Evolutionary conservation across 2,329 filamentous ascomycete species (phyloP), one percentile per base, ranked within the genome.

Genomic region (Pseudocercospora fuligena): DNA sequence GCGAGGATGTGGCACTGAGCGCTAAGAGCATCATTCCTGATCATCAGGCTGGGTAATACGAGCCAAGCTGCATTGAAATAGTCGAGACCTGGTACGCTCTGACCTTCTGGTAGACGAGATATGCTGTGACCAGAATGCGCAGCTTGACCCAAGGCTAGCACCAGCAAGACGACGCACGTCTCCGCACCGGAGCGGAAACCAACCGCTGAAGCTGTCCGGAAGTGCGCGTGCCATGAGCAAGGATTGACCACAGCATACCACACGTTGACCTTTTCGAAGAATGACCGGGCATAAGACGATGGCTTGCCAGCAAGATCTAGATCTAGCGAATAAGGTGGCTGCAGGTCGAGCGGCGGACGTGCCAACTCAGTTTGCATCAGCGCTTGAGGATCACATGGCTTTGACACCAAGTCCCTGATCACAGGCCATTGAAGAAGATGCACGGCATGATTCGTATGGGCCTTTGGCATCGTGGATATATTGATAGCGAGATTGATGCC

Each of bases 221-320:
- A 94, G 76, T 93, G 90, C 66, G 85, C 88, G 49, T 87, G 84
- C 92, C 92, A 95, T 1, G 89, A 91, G 77, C 92, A 92, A 0
- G 92, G 92, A 75, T 93, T 94, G 36, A 95, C 91, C 72, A 91
- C 93, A 9, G 92, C 92, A 74, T 94, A 94, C 90, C 92, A 94
- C 2, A 93, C 85, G 70, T 94, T 94, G 66, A 93, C 92, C 49
- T 90, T 85, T 65, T 91, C 89, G 74, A 94, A 95, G 78, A 92
- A 94, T 0, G 92, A 89, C 74, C 91, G 88, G 47, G 92, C 90
- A 76, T 93, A 94, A 76, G 93, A 90, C 66, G 93, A 85, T 12
- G 57, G 46, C 47, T 66, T 66, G 19, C 65, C 63, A n/a, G 64
- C 53, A 21, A 66, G 63, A 19, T 67, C 63, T 51, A 75, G 66